phyloP scores from a whole-genome alignment of 495 filamentous ascomycete species.

The Penicillium robsamsonii region DNA sequence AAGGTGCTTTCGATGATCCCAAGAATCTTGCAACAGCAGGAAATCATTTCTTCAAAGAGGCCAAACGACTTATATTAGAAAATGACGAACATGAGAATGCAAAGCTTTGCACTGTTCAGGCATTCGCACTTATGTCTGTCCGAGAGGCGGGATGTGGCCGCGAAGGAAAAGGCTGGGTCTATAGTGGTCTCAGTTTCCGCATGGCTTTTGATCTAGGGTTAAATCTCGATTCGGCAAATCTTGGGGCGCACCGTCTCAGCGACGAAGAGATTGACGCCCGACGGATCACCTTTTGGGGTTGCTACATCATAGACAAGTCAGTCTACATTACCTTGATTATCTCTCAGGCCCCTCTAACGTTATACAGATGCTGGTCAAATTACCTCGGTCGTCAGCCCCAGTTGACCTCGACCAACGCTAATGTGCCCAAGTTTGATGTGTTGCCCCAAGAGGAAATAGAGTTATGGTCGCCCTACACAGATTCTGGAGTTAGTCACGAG shows the following conservation, averaged over 20 bases:
- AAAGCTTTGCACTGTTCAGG: constrained; percentile 89
- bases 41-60: constrained; percentile 95
- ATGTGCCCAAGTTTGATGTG: constrained; percentile 84
- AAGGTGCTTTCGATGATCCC: constrained; percentile 64
- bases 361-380: constrained; percentile 84
- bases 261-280: constrained; percentile 88
- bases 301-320: constrained; percentile 92
- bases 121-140: constrained; percentile 92
- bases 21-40: constrained; percentile 82
- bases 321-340: constrained; percentile 11
- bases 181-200: constrained; percentile 97
- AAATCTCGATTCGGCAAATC: constrained; percentile 75
- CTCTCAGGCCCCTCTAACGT: constrained; percentile 18
- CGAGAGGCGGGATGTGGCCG: constrained; percentile 93
- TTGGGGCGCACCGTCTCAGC: constrained; percentile 59
- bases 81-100: constrained; percentile 93
- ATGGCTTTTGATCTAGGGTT: constrained; percentile 95
- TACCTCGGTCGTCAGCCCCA: constrained; percentile 94
- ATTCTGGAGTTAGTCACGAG: constrained; percentile 67
- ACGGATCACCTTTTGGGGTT: constrained; percentile 96
- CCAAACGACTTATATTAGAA: constrained; percentile 83
- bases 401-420: constrained; percentile 71
- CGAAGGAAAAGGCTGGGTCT: constrained; percentile 96
- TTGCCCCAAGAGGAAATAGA: constrained; percentile 86
- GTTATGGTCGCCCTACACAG: constrained; percentile 85